These are phyloP conservation scores for Colletotrichum orchidophilum DNA, from an alignment of 2,329 filamentous ascomycete species.

Conservation along the genomic window DNA sequence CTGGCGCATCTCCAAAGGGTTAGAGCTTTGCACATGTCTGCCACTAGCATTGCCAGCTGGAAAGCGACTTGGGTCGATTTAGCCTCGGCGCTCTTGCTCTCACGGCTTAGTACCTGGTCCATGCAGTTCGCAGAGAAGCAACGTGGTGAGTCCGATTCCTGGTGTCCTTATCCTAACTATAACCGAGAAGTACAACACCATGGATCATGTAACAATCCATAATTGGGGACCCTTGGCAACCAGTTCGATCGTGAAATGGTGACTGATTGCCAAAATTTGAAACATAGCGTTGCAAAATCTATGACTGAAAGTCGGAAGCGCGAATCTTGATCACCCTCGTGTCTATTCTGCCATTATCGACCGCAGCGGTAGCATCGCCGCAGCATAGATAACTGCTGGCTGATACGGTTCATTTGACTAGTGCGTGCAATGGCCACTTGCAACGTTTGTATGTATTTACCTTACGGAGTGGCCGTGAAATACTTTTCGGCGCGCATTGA, in stretches of 20 bases:
- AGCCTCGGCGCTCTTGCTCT: background rate
- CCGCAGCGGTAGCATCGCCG: background rate
- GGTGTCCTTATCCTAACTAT: background rate
- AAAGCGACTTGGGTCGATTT: background rate
- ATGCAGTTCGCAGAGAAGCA: slow-evolving; percentile 11
- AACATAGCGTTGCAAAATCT: background rate
- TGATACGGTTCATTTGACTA: slow-evolving; percentile 29
- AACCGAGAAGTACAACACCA: background rate
- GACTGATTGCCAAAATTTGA: background rate
- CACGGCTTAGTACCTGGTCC: background rate
- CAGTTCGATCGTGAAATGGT: background rate
- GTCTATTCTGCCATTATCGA: background rate
- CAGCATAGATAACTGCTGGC: slow-evolving; percentile 1
- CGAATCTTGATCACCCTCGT: too few species aligned
- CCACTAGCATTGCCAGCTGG: background rate
- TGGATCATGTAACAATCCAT: background rate
- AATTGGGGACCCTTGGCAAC: background rate
- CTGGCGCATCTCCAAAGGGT: background rate
- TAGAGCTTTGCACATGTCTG: background rate
- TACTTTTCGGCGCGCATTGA: slow-evolving; percentile 20
- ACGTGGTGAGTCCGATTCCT: slow-evolving; percentile 1
- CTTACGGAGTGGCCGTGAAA: slow-evolving; percentile 24
- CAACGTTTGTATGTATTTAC: background rate
- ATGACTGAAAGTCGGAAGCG: background rate
- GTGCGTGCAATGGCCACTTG: slow-evolving; percentile 20